A percentile compares a stretch with the other conserved stretches of the same genome.
Conservation (phyloP, 306 rosid genomes). For the Heteromeles arbutifolia region DNA sequence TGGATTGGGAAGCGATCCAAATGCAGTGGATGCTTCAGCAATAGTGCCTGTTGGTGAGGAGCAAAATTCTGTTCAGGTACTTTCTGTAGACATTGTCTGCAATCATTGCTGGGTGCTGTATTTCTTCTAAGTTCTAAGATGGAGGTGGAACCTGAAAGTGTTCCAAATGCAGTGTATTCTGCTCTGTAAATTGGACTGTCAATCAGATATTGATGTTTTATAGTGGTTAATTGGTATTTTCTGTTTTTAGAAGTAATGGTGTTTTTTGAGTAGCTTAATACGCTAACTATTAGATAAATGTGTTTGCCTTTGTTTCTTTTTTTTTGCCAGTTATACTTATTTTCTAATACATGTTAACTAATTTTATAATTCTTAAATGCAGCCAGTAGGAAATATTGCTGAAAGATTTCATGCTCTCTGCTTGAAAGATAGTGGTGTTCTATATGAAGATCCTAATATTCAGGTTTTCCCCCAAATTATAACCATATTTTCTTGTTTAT, state of each 20-base stretch:
- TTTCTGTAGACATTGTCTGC: neutral
- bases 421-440: constrained; percentile 94
- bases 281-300: neutral
- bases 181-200: neutral
- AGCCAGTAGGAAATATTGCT: constrained; percentile 92
- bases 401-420: constrained; percentile 92
- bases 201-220: neutral
- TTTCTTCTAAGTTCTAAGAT: constrained; percentile 6
- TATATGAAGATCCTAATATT: constrained; percentile 94
- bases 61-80: constrained; percentile 77
- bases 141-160: neutral
- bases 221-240: neutral
- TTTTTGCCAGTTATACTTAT: neutral
- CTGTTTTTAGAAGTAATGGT: neutral
- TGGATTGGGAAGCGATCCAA: constrained; percentile 43
- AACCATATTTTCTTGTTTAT: neutral
- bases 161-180: neutral
- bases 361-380: constrained; percentile 30
- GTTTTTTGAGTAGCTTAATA: neutral
- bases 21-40: constrained; percentile 60
- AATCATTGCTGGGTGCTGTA: neutral
- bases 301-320: neutral
- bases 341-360: constrained; percentile 2
- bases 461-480: constrained; percentile 46
- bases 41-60: constrained; percentile 87